Conservation (phyloP, 768 basidiomycete species). For the Roridomyces roridus region DNA sequence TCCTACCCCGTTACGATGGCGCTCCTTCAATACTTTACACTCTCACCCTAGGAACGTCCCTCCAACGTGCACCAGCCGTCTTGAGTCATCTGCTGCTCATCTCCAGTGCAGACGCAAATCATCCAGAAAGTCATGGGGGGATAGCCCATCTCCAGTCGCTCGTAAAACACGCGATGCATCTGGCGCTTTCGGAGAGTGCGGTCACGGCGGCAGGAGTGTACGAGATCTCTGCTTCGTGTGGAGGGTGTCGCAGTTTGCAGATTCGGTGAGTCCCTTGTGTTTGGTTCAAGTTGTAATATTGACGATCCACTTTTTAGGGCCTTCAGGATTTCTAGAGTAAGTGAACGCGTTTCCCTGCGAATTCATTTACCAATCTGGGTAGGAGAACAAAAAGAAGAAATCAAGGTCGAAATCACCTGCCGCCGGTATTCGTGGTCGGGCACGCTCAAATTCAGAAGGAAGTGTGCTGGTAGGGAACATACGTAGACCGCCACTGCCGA, state of each 20-base stretch:
- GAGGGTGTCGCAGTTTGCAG: conserved; percentile 24
- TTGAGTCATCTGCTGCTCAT: conserved; percentile 24
- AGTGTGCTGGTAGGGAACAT: not conserved
- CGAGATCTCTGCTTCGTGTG: conserved; percentile 22
- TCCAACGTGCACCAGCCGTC: conserved; percentile 25
- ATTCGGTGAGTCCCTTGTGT: conserved; percentile 13
- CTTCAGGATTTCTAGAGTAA: conserved; percentile 5
- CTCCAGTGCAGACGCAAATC: too few relatives aligned
- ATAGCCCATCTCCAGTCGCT: conserved; percentile 18
- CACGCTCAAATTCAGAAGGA: conserved; percentile 18
- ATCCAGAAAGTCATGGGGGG: conserved; percentile 1
- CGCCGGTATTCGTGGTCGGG: not conserved
- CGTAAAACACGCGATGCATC: conserved; percentile 26
- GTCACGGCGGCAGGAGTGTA: conserved; percentile 21
- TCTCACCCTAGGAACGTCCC: conserved; percentile 16
- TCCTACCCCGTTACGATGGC: conserved; percentile 23
- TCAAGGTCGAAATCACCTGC: not conserved
- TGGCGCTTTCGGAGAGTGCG: conserved; percentile 9
- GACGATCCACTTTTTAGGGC: conserved; percentile 3
- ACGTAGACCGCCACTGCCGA: not conserved
- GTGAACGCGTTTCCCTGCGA: not conserved
- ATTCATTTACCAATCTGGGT: too few relatives aligned
- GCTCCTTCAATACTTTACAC: conserved; percentile 27
- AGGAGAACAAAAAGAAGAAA: conserved; percentile 1
- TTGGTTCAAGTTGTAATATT: not conserved